Evolutionary conservation across 2,329 filamentous ascomycete species (phyloP), one percentile per base, ranked within the genome.

Genomic region (Lecanicillium sp.): DNA sequence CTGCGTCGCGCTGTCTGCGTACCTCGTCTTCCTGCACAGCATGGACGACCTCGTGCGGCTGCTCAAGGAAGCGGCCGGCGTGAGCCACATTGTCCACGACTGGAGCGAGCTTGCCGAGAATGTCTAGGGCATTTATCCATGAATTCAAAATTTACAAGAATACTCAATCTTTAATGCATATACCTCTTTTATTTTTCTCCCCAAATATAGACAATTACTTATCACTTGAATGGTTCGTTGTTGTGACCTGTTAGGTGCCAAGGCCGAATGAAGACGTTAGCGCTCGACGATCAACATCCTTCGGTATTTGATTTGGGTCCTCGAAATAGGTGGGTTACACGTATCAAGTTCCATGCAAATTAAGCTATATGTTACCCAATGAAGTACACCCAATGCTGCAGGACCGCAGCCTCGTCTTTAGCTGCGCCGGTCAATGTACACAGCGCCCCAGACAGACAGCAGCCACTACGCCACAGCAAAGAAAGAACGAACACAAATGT

Each of bases 1-100:
- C 52, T 75, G 72, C 32, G 69, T 74, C 5, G 72, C 67, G 1
- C 45, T 75, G 14, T 69, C 64, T 8, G 54, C 67, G 3, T 74
- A 74, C 45, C 48, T 75, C 3, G 66, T 65, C 44, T 70, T 75
- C 21, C 42, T 75, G 23, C 59, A 60, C 0, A 57, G 63, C 0
- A 56, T 73, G 7, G 72, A 75, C 55, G 71, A 73, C 26, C 49
- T 75, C 45, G 64, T 75, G 2, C 51, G 70, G 14, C 58, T 68
- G 0, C 57, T 75, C 24, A 75, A 75, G 58, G 60, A 56, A 5
- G 62, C 61, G 0, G 43, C 74, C 37, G 72, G 73, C 0, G 72
- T 75, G 57, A 54, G 59, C 6, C 65, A 68, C 42, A 38, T 51
- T 42, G 49, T 51, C 6, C 49, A 51, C 29, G 39, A 45, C 29